Evolutionary conservation across 2,329 filamentous ascomycete species (phyloP).

Genomic region (Colletotrichum chlorophyti): DNA sequence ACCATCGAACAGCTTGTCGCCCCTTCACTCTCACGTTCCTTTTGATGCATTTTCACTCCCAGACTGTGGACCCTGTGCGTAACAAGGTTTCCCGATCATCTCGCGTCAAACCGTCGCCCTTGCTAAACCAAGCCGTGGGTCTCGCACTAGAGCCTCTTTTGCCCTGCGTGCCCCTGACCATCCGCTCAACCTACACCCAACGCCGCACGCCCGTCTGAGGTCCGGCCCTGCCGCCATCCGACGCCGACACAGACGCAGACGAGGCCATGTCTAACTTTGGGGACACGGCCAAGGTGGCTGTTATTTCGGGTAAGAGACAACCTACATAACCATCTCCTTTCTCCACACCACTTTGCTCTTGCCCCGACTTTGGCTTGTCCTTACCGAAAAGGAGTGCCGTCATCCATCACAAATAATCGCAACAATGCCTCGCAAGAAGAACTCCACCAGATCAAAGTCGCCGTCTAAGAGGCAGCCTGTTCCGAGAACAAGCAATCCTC

Average conservation of each 20-base stretch:
- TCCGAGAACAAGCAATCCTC: conserved; percentile 20
- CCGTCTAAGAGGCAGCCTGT: conserved; percentile 10
- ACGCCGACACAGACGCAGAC: conserved; percentile 24
- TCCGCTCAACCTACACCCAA: conserved; percentile 11
- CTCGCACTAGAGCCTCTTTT: conserved; percentile 10
- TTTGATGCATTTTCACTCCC: conserved; percentile 8
- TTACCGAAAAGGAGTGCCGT: not conserved
- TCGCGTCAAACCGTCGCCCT: conserved; percentile 17
- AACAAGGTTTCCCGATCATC: conserved; percentile 17
- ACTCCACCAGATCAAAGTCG: conserved; percentile 14
- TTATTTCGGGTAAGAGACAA: conserved; percentile 24
- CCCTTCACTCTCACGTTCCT: conserved; percentile 16
- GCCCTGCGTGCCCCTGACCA: too few relatives aligned
- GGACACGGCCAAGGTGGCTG: conserved; percentile 22
- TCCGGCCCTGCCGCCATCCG: conserved; percentile 19
- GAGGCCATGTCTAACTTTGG: conserved; percentile 27
- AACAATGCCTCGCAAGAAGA: conserved; percentile 29
- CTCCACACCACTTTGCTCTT: not conserved
- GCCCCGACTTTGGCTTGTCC: not conserved
- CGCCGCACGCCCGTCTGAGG: conserved; percentile 22
- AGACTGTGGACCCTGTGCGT: conserved; percentile 24
- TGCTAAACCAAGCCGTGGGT: conserved; percentile 14
- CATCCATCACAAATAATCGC: not conserved
- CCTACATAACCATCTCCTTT: conserved; percentile 7
- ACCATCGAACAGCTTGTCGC: conserved; percentile 10